Evolutionary conservation across 768 basidiomycete genomes (phyloP).

Genomic region (Hericium rajendrae): DNA sequence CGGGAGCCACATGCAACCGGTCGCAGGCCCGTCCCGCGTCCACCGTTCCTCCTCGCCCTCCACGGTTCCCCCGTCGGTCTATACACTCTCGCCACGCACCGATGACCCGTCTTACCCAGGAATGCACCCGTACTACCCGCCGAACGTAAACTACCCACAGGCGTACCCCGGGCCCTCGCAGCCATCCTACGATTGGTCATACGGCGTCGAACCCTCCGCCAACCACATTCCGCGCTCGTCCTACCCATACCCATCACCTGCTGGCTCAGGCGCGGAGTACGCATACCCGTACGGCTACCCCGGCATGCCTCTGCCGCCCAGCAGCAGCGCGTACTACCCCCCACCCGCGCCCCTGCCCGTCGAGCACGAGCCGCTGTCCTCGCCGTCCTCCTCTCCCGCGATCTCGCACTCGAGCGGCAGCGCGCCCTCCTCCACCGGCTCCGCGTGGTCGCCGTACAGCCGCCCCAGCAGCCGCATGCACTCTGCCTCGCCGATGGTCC

Average conservation of each 20-base stretch:
- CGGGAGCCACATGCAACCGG: neutral
- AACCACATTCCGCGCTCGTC: slow-evolving; percentile 5
- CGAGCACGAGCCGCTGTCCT: neutral
- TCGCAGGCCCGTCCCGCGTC: neutral
- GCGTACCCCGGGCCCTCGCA: neutral
- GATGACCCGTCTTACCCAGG: neutral
- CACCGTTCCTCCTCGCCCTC: neutral
- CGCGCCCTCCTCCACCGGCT: slow-evolving; percentile 3
- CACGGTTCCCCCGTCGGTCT: neutral
- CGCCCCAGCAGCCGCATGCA: neutral
- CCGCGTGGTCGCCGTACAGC: neutral
- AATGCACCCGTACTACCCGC: neutral
- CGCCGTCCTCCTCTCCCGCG: slow-evolving; percentile 7
- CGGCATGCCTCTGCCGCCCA: too few species aligned
- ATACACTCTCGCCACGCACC: neutral
- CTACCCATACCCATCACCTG: neutral
- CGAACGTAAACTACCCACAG: neutral
- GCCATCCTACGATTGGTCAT: neutral
- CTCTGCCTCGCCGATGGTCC: neutral
- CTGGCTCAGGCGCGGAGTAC: neutral
- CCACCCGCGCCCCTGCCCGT: neutral
- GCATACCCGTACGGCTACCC: too few species aligned
- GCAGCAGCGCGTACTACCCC: neutral
- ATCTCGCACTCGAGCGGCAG: slow-evolving; percentile 6
- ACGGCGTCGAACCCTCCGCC: slow-evolving; percentile 1